Evolutionary conservation across 768 basidiomycete species (phyloP), one percentile per base, ranked within the genome.

Genomic region (Leccinellum rugosiceps): DNA sequence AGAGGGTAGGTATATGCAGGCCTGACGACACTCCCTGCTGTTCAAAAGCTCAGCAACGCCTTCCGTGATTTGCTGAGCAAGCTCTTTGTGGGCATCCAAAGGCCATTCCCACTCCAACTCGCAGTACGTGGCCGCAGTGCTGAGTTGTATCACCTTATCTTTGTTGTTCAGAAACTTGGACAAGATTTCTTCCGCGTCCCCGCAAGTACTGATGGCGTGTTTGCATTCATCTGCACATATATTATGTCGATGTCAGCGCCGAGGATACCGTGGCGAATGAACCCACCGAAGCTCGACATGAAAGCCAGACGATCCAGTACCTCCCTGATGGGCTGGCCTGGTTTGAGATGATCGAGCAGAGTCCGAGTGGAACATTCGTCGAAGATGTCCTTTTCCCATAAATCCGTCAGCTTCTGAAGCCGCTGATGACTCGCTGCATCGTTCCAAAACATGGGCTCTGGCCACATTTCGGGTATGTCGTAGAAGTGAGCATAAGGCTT

Each of bases 331-430:
- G 62, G 57, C 26, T 59, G 59, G 13, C 57, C 53, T 0, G 50
- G 50, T 21, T 58, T 44, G 57, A 72, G 69, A 52, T 52, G 56
- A 9, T 60, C 55, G 1, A 72, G 59, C 5, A 65, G 56, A 13
- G 47, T 58, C 25, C 32, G 51, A 32, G 69, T 41, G 4, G 66
- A 67, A 9, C 55, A 13, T 25, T 54, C 52, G 25, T 71, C 70
- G 13, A 71, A 69, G 17, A 71, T 61, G 21, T 71, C 70, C 43
- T 62, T 71, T 43, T 72, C 70, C 70, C 71, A 73, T 15, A 59
- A 32, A 34, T 57, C 51, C 1, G 69, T 51, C 3, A 67, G 53
- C 10, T 46, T 0, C 15, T 61, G 56, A 9, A 71, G 64, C 8
- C 59, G 63, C 25, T 52, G 35, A 17, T 68, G 64, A 44, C 62